Base-by-base conservation (phyloP, 2,329 filamentous ascomycete genomes). In the Cladosporium sp. region DNA sequence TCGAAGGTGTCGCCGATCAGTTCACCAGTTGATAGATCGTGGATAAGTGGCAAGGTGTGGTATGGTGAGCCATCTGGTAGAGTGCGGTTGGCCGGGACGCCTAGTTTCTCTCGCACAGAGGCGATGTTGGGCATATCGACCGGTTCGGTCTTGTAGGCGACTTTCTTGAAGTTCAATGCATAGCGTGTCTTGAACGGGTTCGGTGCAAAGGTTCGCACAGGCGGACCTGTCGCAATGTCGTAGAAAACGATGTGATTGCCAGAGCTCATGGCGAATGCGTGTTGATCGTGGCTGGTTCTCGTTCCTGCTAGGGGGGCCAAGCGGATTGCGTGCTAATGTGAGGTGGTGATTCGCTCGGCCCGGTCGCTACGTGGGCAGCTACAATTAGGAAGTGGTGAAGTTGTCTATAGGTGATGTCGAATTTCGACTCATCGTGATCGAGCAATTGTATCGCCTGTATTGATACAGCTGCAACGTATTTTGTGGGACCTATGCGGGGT, bases 1-100 rank as follows among this genome's bases (percentile, higher is more conserved):
- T 87, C 85, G 65, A 86, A 85, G 2, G 83, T 83, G 70, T 88
- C 85, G 4, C 85, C 85, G 2, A 87, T 56, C 0, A 74, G 51
- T 0, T 69, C 58, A 4, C 64, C 65, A 0, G 76, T 79, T 17
- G 64, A 56, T 0, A 73, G 67, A 51, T 86, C 81, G 1, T 72
- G 63, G 20, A 87, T 68, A 40, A 86, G 75, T 1, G 85, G 85
- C 0, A 88, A 76, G 2, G 85, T 88, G 70, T 77, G 77, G 71
- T 77, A 87, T 64, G 84, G 80, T 34, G 71, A 73, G 40, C 83
- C 83, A 62, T 87, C 79, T 60, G 74, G 75, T 57, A 80, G 78
- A 59, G 80, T 81, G 64, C 84, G 83, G 19, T 74, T 75, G 1
- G 83, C 70, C 0, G 78, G 75, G 0, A 80, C 70, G 1, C 73